Base-by-base conservation (phyloP, 2,329 filamentous ascomycete genomes). In the Monilinia laxa region DNA sequence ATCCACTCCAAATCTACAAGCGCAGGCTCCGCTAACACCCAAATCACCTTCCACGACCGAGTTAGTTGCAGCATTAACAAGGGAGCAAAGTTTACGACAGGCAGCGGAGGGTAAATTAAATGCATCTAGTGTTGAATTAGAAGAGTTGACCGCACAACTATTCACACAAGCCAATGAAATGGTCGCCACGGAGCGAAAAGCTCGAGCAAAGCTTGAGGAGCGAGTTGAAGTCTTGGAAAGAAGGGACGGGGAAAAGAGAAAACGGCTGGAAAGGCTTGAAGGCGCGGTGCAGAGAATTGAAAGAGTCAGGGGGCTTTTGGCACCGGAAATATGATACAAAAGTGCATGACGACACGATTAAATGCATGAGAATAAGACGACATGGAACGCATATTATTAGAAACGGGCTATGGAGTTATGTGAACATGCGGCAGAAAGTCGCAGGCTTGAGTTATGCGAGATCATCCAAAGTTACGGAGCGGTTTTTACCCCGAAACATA, bases 161-260 rank as follows among this genome's bases (percentile, higher is more conserved):
- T 95, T 95, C 76, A 87, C 91, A 79, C 88, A 93, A 80, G 91
- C 91, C 62, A 95, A 95, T 76, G 87, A 93, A 79, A 95, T 95
- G 91, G 91, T 95, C 25, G 90, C 91, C 2, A 82, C 84, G 23
- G 91, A 95, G 81, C 81, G 91, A 54, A 84, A 86, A 66, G 89
- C 89, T 45, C 81, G 90, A 67, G 90, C 89, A 7, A 85, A 83
- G 74, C 81, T 95, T 31, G 90, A 93, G 79, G 87, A 90, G 76
- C 80, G 90, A 51, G 84, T 95, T 10, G 84, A 81, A 67, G 81
- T 87, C 73, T 78, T 95, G 28, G 90, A 93, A 79, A 80, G 82
- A 72, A 81, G 90, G 68, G 91, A 94, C 68, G 78, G 76, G 58
- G 90, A 93, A 71, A 92, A 92, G 81, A 82, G 83, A 73, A 82